Base-by-base conservation (phyloP, 345 rosid species). In the Eutrema yunnanense region DNA sequence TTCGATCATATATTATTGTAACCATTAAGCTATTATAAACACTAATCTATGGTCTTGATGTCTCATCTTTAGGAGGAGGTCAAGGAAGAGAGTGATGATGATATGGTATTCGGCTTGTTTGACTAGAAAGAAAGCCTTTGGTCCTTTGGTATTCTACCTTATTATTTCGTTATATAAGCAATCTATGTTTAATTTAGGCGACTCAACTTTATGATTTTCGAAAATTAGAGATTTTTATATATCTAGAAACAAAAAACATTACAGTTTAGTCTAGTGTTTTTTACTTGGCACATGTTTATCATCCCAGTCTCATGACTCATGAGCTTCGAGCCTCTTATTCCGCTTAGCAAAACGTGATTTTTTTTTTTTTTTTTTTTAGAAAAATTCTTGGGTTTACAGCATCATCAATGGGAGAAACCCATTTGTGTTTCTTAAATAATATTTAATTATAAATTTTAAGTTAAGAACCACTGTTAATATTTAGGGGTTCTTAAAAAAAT, bases 11-110 rank as follows among this genome's bases (percentile, higher is more conserved):
- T 32, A 32, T 32, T 4, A 32, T 26, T 29, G 12, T 29, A 13
- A 30, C 4, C 22, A 30, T 13, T 46, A 33, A 26, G 12, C 13
- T 26, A 51, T 9, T 51, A 51, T 41, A 11, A 27, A 29, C 34
- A 51, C 6, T 27, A 9, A 51, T 51, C 9, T 29, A 12, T 53
- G 58, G 34, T 27, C n/a, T n/a, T n/a, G n/a, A n/a, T n/a, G n/a
- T n/a, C n/a, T n/a, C 6, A 32, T 47, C n/a, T 30, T 27, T 48
- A 81, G 83, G 90, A 78, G 40, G 84, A 80, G 72, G 79, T 78
- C 0, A 69, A 81, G 55, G 86, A 83, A 77, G 87, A 84, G 66
- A 86, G 88, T 48, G 87, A 83, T 6, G 87, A 83, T 2, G 86
- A 84, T 58, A 63, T 83, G 84, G 90, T 81, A 22, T 84, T 79